Evolutionary conservation across 176 grass and related monocot species (phyloP).

Genomic region (Typha latifolia): DNA sequence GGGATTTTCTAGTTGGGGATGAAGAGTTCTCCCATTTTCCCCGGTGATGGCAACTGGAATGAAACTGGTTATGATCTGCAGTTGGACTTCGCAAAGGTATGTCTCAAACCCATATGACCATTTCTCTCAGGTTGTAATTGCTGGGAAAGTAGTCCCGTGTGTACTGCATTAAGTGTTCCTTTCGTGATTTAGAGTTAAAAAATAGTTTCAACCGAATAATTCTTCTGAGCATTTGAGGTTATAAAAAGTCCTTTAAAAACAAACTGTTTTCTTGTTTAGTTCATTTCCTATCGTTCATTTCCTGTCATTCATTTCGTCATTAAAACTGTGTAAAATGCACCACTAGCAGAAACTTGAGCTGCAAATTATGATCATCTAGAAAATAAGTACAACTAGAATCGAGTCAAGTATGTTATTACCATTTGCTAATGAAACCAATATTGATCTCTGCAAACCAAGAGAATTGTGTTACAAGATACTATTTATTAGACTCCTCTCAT

Average conservation of each 20-base stretch:
- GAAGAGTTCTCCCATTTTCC: neutral
- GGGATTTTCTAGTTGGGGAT: neutral
- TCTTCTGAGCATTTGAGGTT: too few species aligned
- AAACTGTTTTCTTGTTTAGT: too few species aligned
- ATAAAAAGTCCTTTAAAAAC: too few species aligned
- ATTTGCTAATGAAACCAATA: neutral
- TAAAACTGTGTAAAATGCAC: too few species aligned
- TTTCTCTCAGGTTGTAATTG: neutral
- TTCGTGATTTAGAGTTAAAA: neutral
- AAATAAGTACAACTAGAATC: too few species aligned
- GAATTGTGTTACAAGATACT: neutral
- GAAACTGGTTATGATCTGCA: neutral
- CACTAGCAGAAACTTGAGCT: too few species aligned
- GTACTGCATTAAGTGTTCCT: neutral
- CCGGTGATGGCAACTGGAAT: neutral
- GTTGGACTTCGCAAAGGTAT: constrained; percentile 3
- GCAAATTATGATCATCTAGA: too few species aligned
- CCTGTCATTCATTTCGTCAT: too few species aligned
- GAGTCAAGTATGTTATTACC: too few species aligned
- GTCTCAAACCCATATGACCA: neutral
- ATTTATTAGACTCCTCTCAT: neutral
- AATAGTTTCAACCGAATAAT: too few species aligned
- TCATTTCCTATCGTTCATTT: too few species aligned
- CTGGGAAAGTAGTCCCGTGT: neutral
- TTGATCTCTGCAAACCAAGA: neutral